Conservation (phyloP, 768 basidiomycete species). For the Leucocoprinus leucothites region DNA sequence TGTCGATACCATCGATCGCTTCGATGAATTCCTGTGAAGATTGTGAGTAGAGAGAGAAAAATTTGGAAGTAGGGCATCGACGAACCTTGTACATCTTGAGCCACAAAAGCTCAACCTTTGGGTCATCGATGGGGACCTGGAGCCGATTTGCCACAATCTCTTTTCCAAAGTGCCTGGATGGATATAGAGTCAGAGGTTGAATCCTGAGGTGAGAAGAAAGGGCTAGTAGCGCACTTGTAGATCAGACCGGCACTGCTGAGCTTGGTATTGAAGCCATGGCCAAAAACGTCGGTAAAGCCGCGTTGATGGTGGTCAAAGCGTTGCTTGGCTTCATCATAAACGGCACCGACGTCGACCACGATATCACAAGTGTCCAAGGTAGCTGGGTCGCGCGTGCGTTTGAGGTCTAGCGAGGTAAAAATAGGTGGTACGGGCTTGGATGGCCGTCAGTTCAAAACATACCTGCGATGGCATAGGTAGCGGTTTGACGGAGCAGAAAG, state of each 20-base stretch:
- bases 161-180: slow-evolving; percentile 78
- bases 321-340: slow-evolving; percentile 76
- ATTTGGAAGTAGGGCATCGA: not conserved
- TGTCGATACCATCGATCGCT: slow-evolving; percentile 92
- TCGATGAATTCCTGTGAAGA: slow-evolving; percentile 80
- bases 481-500: slow-evolving; percentile 78
- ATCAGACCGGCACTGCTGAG: slow-evolving; percentile 90
- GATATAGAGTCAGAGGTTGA: not conserved
- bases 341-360: slow-evolving; percentile 93
- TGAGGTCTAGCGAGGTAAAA: slow-evolving; percentile 45
- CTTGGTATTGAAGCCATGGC: slow-evolving; percentile 84
- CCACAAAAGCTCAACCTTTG: slow-evolving; percentile 74
- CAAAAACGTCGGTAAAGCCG: slow-evolving; percentile 88
- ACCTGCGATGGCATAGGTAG: slow-evolving; percentile 76
- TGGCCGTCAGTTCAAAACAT: slow-evolving; percentile 14
- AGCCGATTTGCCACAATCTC: slow-evolving; percentile 72
- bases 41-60: slow-evolving; percentile 2
- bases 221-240: slow-evolving; percentile 71
- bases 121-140: slow-evolving; percentile 48
- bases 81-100: slow-evolving; percentile 82
- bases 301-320: slow-evolving; percentile 97
- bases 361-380: slow-evolving; percentile 82
- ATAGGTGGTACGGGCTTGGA: not conserved
- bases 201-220: not conserved
- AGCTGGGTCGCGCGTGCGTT: slow-evolving; percentile 70